Conservation (phyloP, 1,284 basidiomycete species). For the Ceratobasidium sp. region DNA sequence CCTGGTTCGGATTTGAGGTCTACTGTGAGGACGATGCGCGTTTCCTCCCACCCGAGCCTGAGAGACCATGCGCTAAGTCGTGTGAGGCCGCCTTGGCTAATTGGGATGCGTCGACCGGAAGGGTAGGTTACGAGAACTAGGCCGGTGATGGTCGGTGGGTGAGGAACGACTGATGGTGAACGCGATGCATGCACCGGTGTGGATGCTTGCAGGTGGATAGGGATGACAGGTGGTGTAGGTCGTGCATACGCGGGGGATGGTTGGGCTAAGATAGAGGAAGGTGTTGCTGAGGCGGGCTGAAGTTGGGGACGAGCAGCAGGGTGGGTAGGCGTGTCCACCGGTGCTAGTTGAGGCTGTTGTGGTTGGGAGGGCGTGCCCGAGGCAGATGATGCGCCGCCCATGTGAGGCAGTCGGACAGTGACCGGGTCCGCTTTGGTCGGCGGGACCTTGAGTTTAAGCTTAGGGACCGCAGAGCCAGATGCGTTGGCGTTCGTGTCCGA, state of each 20-base stretch:
- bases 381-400: background rate
- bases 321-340: background rate
- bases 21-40: slow-evolving; percentile 5
- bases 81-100: slow-evolving; percentile 15
- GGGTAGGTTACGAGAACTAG: slow-evolving; percentile 24
- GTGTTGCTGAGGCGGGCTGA: slow-evolving; percentile 7
- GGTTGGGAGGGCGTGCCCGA: slow-evolving; percentile 10
- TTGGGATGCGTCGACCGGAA: background rate
- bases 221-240: slow-evolving; percentile 27
- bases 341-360: slow-evolving; percentile 5
- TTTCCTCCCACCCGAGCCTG: slow-evolving; percentile 8
- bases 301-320: background rate
- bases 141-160: slow-evolving; percentile 14
- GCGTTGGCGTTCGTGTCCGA: slow-evolving; percentile 1
- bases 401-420: slow-evolving; percentile 19
- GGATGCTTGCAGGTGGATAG: slow-evolving; percentile 19
- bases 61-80: slow-evolving; percentile 22
- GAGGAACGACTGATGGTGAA: slow-evolving; percentile 33
- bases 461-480: slow-evolving; percentile 22
- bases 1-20: slow-evolving; percentile 15
- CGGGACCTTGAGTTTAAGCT: slow-evolving; percentile 40
- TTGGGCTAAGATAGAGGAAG: slow-evolving; percentile 16
- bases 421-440: slow-evolving; percentile 21
- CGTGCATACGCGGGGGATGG: slow-evolving; percentile 24
- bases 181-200: slow-evolving; percentile 30